A percentile compares a stretch with the other conserved stretches of the same genome.
Evolutionary conservation across 495 filamentous ascomycete genomes (phyloP).

Genomic region (Articulospora tetracladia): DNA sequence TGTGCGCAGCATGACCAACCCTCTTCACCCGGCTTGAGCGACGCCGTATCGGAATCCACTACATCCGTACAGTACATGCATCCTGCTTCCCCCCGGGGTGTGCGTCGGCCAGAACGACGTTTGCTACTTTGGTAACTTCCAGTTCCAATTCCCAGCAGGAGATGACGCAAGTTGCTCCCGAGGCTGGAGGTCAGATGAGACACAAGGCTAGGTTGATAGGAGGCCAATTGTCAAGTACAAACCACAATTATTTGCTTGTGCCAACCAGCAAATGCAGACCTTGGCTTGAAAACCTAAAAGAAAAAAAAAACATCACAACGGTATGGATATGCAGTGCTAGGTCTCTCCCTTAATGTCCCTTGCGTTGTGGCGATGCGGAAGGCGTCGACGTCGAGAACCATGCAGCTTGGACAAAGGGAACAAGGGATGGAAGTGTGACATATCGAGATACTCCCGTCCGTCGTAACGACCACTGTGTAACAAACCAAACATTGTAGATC

Average conservation of each 20-base stretch:
- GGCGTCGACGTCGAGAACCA: constrained; percentile 6
- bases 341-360: constrained; percentile 13
- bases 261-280: no score
- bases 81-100: background rate
- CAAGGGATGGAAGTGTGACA: constrained; percentile 12
- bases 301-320: constrained; percentile 3
- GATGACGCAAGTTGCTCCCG: constrained; percentile 5
- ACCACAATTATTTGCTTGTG: background rate
- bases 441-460: constrained; percentile 4
- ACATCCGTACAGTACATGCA: background rate
- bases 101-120: background rate
- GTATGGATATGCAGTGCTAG: constrained; percentile 12
- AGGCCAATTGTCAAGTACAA: constrained; percentile 4
- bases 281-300: background rate
- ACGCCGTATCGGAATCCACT: background rate
- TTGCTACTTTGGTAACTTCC: background rate
- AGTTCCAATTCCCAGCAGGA: background rate
- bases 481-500: no score
- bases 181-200: constrained; percentile 14
- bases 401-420: background rate
- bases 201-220: constrained; percentile 7
- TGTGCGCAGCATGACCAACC: no score
- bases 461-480: background rate
- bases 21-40: no score
- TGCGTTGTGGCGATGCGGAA: constrained; percentile 16